A percentile compares a stretch with the other conserved stretches of the same genome.
Conservation (phyloP, 306 rosid genomes). For the Cucumis melo region DNA sequence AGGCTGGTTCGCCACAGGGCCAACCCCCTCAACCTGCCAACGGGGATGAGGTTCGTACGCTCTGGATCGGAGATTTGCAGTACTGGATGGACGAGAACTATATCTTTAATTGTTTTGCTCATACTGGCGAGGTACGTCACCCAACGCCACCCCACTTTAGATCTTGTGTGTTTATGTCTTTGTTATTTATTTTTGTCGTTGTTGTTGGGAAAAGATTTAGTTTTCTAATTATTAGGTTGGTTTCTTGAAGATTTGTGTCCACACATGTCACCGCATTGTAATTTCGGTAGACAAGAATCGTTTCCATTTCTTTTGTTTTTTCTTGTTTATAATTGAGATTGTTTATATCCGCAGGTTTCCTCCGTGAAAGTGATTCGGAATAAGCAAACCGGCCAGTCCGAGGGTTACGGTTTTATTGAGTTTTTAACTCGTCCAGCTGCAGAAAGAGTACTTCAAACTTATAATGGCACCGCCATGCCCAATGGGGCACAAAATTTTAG, state of each 20-base stretch:
- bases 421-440: conserved; percentile 58
- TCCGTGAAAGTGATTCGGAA: conserved; percentile 75
- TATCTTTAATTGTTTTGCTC: conserved; percentile 44
- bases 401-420: conserved; percentile 89
- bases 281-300: not conserved
- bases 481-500: conserved; percentile 67
- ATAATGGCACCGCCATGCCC: conserved; percentile 77
- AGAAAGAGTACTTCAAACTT: conserved; percentile 62
- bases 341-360: conserved; percentile 33
- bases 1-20: conserved; percentile 21
- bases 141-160: not conserved
- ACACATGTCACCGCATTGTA: not conserved
- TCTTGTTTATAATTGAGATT: not conserved
- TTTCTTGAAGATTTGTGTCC: not conserved
- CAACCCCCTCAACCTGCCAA: conserved; percentile 32
- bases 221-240: no score
- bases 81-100: conserved; percentile 94
- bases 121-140: conserved; percentile 60
- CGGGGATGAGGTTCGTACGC: conserved; percentile 81
- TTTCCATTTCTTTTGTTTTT: not conserved
- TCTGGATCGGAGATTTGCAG: conserved; percentile 95
- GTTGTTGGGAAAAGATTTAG: no score
- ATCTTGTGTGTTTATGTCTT: not conserved
- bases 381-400: conserved; percentile 70
- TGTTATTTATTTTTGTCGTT: not conserved